A percentile compares a stretch with the other conserved stretches of the same genome.
Evolutionary conservation across 202 grass and related monocot genomes (phyloP).

Genomic region (Brachypodium distachyon): DNA sequence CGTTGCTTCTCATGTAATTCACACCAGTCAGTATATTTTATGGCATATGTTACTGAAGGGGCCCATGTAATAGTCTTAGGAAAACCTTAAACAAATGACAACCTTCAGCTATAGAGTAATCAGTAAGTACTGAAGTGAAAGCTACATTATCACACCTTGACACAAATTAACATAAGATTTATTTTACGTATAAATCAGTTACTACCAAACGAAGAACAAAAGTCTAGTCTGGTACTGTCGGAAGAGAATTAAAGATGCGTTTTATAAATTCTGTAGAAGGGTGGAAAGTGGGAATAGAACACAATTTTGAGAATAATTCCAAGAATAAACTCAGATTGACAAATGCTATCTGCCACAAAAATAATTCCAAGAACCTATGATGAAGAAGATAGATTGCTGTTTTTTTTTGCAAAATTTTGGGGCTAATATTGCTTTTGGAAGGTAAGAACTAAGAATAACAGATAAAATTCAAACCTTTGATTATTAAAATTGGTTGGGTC

Average conservation of each 20-base stretch:
- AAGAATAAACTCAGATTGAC: not conserved
- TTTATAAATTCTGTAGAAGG: not conserved
- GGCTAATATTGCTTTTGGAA: too few relatives aligned
- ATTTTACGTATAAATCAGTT: not conserved
- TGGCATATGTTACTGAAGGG: not conserved
- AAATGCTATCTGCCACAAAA: not conserved
- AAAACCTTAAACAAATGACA: slow-evolving; percentile 4
- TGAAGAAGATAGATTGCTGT: too few relatives aligned
- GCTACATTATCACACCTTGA: not conserved
- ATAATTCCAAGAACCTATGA: not conserved
- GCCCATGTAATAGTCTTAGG: not conserved
- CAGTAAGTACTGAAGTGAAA: not conserved
- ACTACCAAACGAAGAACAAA: not conserved
- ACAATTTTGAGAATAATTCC: not conserved
- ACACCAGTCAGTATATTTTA: not conserved
- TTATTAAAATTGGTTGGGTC: too few relatives aligned
- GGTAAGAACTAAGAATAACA: too few relatives aligned
- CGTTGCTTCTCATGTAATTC: not conserved
- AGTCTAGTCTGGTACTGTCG: not conserved
- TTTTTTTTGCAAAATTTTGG: too few relatives aligned
- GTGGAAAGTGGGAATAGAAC: not conserved
- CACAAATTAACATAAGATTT: not conserved
- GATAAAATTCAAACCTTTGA: too few relatives aligned
- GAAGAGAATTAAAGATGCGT: not conserved
- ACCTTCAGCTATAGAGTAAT: not conserved